phyloP scores from a whole-genome alignment of 768 basidiomycete genomes.

The Lyophyllum atratum region DNA sequence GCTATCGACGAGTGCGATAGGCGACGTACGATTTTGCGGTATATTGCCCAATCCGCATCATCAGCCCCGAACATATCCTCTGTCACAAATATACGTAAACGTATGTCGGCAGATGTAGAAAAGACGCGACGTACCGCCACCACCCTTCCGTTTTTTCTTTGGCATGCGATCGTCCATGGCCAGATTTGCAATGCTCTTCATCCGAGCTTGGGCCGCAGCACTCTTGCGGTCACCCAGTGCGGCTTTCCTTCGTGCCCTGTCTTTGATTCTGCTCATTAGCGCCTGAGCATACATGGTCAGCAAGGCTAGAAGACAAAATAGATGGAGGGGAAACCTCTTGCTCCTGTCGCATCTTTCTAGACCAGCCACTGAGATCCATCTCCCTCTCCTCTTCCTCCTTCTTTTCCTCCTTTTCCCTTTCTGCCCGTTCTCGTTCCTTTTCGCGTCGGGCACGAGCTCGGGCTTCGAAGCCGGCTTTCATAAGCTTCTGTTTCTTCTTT shows the following conservation, averaged over 20 bases:
- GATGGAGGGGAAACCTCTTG: constrained; percentile 62
- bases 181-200: constrained; percentile 93
- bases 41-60: constrained; percentile 97
- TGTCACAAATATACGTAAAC: constrained; percentile 27
- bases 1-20: background rate
- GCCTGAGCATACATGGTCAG: constrained; percentile 40
- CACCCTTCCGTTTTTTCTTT: constrained; percentile 84
- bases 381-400: constrained; percentile 78
- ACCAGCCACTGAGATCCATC: constrained; percentile 73
- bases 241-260: constrained; percentile 73
- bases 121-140: constrained; percentile 56
- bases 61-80: constrained; percentile 95
- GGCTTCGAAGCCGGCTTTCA: constrained; percentile 94
- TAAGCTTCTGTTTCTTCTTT: constrained; percentile 88
- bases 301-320: background rate
- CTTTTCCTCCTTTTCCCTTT: constrained; percentile 69
- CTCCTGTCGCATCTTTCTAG: constrained; percentile 66
- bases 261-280: constrained; percentile 84
- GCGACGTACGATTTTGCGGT: constrained; percentile 85
- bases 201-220: constrained; percentile 90
- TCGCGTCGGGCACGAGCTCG: constrained; percentile 82
- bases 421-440: constrained; percentile 83
- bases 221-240: constrained; percentile 91
- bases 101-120: background rate
- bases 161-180: constrained; percentile 84